Percentiles rank a stretch among this genome's conserved stretches.
These are phyloP conservation scores for Eucalyptus leucophloia DNA, from an alignment of 345 rosid species.

Conservation along the genomic window DNA sequence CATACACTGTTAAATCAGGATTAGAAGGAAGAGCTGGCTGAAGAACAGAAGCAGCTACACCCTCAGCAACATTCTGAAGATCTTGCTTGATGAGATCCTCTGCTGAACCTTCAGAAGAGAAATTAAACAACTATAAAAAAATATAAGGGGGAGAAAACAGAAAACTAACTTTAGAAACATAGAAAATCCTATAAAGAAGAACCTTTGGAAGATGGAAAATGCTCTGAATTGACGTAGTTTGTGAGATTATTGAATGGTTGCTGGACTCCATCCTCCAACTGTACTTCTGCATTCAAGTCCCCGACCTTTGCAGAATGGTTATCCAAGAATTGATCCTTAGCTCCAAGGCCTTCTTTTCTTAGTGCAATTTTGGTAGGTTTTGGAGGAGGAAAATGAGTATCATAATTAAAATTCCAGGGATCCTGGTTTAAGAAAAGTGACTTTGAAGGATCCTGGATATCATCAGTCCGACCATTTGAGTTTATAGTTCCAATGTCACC, in stretches of 20 bases:
- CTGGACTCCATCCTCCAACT: slow-evolving; percentile 13
- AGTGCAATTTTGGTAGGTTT: slow-evolving; percentile 36
- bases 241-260: slow-evolving; percentile 9
- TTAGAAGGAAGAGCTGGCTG: slow-evolving; percentile 14
- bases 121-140: background rate
- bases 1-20: slow-evolving; percentile 5
- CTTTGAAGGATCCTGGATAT: slow-evolving; percentile 33
- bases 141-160: background rate
- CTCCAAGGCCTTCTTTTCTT: slow-evolving; percentile 17
- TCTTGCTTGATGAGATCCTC: slow-evolving; percentile 57
- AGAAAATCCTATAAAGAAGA: background rate
- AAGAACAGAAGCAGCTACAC: slow-evolving; percentile 52
- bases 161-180: background rate
- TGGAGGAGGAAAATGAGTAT: slow-evolving; percentile 42
- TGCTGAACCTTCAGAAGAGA: slow-evolving; percentile 11
- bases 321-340: slow-evolving; percentile 29
- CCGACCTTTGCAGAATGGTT: slow-evolving; percentile 6
- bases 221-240: slow-evolving; percentile 16
- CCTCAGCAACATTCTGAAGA: slow-evolving; percentile 63
- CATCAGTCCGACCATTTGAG: slow-evolving; percentile 4
- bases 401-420: slow-evolving; percentile 48
- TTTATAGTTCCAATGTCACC: slow-evolving; percentile 9
- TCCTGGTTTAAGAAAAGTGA: slow-evolving; percentile 61
- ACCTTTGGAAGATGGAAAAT: slow-evolving; percentile 29
- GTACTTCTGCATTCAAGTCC: slow-evolving; percentile 5